Conservation (phyloP, 495 filamentous ascomycete species). For the Pyrenopolyporus hunteri region DNA sequence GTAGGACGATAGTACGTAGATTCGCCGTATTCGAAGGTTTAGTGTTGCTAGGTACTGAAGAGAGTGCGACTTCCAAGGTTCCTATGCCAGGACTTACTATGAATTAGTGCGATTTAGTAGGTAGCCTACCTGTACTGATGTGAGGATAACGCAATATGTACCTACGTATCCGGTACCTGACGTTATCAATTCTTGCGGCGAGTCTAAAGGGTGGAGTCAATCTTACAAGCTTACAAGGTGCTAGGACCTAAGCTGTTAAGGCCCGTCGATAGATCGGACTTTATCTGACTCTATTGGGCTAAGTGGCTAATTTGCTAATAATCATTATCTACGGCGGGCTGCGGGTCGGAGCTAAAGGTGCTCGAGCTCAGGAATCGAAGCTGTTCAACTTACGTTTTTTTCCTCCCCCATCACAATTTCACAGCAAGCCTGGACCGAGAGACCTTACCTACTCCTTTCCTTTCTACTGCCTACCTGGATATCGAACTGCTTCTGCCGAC, state of each 20-base stretch:
- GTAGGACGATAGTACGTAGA: too few relatives aligned
- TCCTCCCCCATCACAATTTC: constrained; percentile 15
- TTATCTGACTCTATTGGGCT: constrained; percentile 12
- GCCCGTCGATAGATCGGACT: constrained; percentile 33
- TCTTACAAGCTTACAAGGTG: constrained; percentile 4
- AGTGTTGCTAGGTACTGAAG: too few relatives aligned
- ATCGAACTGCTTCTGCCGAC: not conserved
- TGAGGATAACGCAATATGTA: constrained; percentile 28
- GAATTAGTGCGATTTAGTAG: not conserved
- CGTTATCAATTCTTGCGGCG: constrained; percentile 21
- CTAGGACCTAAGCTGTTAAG: constrained; percentile 8
- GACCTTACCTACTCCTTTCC: not conserved
- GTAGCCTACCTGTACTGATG: not conserved
- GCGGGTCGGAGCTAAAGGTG: constrained; percentile 6
- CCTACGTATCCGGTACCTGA: constrained; percentile 12
- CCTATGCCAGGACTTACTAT: too few relatives aligned
- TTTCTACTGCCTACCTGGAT: not conserved
- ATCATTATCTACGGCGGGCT: too few relatives aligned
- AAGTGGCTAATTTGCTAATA: constrained; percentile 15
- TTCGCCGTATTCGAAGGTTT: too few relatives aligned
- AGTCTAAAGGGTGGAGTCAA: constrained; percentile 3
- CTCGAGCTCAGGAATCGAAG: not conserved
- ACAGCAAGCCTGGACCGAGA: not conserved
- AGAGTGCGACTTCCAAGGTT: too few relatives aligned
- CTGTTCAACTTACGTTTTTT: constrained; percentile 5